Conservation (phyloP, 2,329 filamentous ascomycete genomes). For the Apiospora aurea region DNA sequence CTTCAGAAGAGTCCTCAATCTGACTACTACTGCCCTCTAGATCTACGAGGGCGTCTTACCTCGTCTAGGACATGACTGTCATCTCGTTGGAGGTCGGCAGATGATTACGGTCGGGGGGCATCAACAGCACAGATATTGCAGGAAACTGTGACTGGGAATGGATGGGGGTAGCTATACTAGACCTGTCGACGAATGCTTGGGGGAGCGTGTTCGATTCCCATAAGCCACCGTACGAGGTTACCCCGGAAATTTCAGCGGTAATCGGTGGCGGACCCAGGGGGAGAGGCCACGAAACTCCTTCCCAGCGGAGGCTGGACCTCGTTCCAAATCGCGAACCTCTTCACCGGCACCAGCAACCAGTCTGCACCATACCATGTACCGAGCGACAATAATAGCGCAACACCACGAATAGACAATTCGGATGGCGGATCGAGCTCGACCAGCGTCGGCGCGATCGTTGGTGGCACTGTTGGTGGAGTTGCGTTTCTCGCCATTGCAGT, state of each 20-base stretch:
- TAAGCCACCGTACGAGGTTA: slow-evolving; percentile 38
- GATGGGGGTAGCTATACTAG: slow-evolving; percentile 40
- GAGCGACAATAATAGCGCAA: too few relatives aligned
- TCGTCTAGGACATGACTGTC: slow-evolving; percentile 50
- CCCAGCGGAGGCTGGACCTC: slow-evolving; percentile 24
- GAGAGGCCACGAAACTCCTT: slow-evolving; percentile 23
- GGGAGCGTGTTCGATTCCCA: slow-evolving; percentile 39
- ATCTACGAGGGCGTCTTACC: slow-evolving; percentile 45
- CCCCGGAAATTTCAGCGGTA: slow-evolving; percentile 31
- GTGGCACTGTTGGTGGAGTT: slow-evolving; percentile 20
- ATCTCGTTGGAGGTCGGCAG: slow-evolving; percentile 46
- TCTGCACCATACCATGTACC: slow-evolving; percentile 21
- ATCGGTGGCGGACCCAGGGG: slow-evolving; percentile 38
- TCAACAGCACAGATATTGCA: slow-evolving; percentile 30
- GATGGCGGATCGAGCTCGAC: neutral
- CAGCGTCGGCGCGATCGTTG: slow-evolving; percentile 24
- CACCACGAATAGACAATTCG: neutral
- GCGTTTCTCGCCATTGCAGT: slow-evolving; percentile 14
- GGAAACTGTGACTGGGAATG: slow-evolving; percentile 42
- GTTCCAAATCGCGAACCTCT: slow-evolving; percentile 23
- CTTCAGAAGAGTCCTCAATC: neutral
- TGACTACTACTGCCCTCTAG: neutral
- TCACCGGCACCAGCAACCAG: slow-evolving; percentile 24
- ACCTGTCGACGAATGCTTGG: slow-evolving; percentile 41
- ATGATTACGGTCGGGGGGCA: slow-evolving; percentile 51